Evolutionary conservation across 305 asterid genomes (phyloP).

Genomic region (Ilex paraguariensis): DNA sequence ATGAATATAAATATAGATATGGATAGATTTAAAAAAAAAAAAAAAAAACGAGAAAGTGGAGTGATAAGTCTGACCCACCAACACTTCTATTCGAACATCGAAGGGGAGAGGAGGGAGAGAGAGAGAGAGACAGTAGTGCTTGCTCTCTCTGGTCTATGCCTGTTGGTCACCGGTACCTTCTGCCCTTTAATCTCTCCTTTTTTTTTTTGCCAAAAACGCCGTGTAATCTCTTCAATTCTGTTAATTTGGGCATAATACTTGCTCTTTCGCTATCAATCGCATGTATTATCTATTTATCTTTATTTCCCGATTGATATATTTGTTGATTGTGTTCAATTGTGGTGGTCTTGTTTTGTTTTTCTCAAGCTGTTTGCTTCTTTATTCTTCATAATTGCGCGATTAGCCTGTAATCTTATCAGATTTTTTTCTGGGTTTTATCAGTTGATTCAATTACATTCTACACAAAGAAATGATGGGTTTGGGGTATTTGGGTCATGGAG

Average conservation of each 20-base stretch:
- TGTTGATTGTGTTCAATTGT: not conserved
- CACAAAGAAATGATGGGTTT: slow-evolving; percentile 51
- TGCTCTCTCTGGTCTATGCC: not conserved
- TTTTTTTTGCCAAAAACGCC: no score
- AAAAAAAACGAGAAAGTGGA: no score
- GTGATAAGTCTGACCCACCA: no score
- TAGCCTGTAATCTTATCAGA: slow-evolving; percentile 3
- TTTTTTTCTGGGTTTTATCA: slow-evolving; percentile 20
- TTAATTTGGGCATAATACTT: not conserved
- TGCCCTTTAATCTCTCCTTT: not conserved
- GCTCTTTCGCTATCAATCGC: not conserved
- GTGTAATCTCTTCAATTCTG: not conserved
- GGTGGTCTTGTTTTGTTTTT: not conserved
- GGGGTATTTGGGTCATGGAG: slow-evolving; percentile 52
- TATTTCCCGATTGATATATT: not conserved
- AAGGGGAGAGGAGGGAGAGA: not conserved
- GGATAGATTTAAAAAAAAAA: no score
- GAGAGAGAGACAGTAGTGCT: not conserved
- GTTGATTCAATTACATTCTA: slow-evolving; percentile 24
- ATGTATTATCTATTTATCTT: not conserved
- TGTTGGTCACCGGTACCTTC: not conserved
- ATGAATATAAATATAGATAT: no score
- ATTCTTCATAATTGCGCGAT: not conserved
- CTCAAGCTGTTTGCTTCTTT: not conserved
- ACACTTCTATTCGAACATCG: not conserved